These are phyloP conservation scores for Bisporella sp. DNA, from an alignment of 2,329 filamentous ascomycete genomes.

Conservation along the genomic window DNA sequence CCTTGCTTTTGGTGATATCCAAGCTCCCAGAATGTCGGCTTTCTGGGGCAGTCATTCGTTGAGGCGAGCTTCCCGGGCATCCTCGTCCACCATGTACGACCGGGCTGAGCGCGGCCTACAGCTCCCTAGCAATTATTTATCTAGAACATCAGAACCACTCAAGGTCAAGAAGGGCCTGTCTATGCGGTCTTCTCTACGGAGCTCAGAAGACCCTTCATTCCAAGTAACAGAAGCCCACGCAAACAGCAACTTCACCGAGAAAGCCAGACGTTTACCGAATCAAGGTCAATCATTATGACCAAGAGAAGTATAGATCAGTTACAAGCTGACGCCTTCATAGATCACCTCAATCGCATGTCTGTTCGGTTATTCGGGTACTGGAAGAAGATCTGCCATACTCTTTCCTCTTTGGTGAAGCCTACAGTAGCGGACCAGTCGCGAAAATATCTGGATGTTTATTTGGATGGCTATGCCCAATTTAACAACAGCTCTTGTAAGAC, in stretches of 20 bases:
- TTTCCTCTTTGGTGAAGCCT: not conserved
- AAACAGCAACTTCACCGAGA: not conserved
- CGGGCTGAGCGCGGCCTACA: constrained; percentile 5
- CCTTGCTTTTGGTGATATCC: too few relatives aligned
- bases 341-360: not conserved
- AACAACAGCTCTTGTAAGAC: not conserved
- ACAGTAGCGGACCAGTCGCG: not conserved
- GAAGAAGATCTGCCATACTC: not conserved
- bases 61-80: not conserved
- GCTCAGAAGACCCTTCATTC: constrained; percentile 2
- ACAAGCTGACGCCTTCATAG: not conserved
- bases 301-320: not conserved
- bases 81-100: not conserved
- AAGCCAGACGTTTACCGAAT: not conserved
- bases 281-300: not conserved
- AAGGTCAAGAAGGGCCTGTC: constrained; percentile 1
- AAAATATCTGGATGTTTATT: not conserved
- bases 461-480: constrained; percentile 1
- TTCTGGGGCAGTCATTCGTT: too few relatives aligned
- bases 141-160: not conserved
- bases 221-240: not conserved
- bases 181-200: constrained; percentile 2
- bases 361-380: not conserved
- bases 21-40: too few relatives aligned
- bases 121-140: not conserved